Conservation (phyloP, 306 rosid genomes). For the Lathyrus oleraceus region DNA sequence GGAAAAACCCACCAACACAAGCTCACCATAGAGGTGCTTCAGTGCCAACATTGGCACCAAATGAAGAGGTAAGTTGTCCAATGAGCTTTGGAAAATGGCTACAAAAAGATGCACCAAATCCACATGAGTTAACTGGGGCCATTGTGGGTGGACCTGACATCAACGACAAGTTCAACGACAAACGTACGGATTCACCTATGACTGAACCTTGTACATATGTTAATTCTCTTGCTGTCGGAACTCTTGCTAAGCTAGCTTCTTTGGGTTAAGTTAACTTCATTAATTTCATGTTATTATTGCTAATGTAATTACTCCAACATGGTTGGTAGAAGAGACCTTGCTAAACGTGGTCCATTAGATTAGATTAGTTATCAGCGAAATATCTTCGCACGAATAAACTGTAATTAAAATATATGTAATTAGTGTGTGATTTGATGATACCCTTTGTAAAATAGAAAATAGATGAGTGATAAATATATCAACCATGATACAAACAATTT, state of each 20-base stretch:
- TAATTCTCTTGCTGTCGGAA: slow-evolving; percentile 77
- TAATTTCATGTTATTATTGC: background rate
- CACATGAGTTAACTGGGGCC: slow-evolving; percentile 86
- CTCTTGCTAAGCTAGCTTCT: slow-evolving; percentile 69
- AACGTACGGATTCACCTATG: slow-evolving; percentile 58
- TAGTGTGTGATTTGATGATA: too few relatives aligned
- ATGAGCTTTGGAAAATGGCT: slow-evolving; percentile 58
- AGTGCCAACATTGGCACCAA: slow-evolving; percentile 35
- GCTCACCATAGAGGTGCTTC: slow-evolving; percentile 95
- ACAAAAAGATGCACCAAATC: slow-evolving; percentile 54
- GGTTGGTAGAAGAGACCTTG: too few relatives aligned
- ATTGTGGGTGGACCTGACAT: slow-evolving; percentile 82
- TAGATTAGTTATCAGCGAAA: background rate
- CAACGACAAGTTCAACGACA: slow-evolving; percentile 63
- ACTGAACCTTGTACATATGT: slow-evolving; percentile 91
- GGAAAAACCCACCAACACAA: slow-evolving; percentile 65
- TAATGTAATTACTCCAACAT: background rate
- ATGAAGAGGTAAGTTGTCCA: slow-evolving; percentile 37
- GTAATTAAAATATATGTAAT: too few relatives aligned
- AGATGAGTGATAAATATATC: background rate
- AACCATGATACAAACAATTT: background rate
- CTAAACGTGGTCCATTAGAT: too few relatives aligned
- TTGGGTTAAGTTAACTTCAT: background rate
- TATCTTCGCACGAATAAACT: too few relatives aligned
- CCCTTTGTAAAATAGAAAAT: background rate